Conservation (phyloP, 106 monocot species). For the Ottelia alismoides region DNA sequence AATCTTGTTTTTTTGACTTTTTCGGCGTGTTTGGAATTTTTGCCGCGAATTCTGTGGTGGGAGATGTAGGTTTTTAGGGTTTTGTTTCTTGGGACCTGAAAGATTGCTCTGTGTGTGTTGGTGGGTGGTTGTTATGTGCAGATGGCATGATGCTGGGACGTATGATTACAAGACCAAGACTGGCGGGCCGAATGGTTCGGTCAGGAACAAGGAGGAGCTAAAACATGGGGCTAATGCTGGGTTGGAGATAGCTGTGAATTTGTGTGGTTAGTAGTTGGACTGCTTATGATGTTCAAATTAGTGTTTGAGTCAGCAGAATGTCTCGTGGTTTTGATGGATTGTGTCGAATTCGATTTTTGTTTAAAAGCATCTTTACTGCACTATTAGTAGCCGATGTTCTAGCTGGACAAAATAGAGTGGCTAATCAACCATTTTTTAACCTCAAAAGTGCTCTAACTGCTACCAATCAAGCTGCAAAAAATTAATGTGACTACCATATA, state of each 20-base stretch:
- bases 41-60: background rate
- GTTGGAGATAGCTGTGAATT: constrained; percentile 21
- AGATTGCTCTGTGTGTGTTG: background rate
- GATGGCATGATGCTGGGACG: constrained; percentile 38
- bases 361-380: too few relatives aligned
- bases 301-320: too few relatives aligned
- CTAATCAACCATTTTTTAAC: too few relatives aligned
- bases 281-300: too few relatives aligned
- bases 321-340: too few relatives aligned
- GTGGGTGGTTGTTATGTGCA: constrained; percentile 1
- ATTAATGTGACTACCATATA: too few relatives aligned
- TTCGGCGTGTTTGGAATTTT: too few relatives aligned
- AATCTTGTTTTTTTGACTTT: background rate
- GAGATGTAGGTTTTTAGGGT: background rate
- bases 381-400: too few relatives aligned
- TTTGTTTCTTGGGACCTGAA: background rate
- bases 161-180: constrained; percentile 30
- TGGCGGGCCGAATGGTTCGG: constrained; percentile 32
- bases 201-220: constrained; percentile 18
- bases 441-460: too few relatives aligned
- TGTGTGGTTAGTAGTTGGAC: constrained; percentile 25
- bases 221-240: constrained; percentile 23
- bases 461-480: too few relatives aligned
- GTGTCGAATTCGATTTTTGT: too few relatives aligned
- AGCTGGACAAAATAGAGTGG: too few relatives aligned